phyloP scores from a whole-genome alignment of 1,139 yeast species.

The Nakaseomyces kungkrabaensis region DNA sequence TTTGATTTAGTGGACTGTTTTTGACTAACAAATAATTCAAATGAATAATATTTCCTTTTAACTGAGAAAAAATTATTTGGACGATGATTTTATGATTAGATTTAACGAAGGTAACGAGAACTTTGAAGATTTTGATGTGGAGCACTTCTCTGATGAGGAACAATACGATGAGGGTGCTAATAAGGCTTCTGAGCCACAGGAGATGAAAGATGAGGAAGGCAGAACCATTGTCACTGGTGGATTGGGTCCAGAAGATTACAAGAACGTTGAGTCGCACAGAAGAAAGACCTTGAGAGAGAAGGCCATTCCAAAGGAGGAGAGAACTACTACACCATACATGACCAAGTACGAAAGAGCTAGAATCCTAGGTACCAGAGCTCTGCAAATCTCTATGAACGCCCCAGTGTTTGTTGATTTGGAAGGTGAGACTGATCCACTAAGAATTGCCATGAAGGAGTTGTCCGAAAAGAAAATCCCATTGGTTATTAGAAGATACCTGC shows the following conservation, averaged over 20 bases:
- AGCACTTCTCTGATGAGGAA: constrained; percentile 60
- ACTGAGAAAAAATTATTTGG: too few relatives aligned
- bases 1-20: not conserved
- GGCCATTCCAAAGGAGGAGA: constrained; percentile 79
- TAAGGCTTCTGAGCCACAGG: constrained; percentile 32
- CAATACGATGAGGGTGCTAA: constrained; percentile 34
- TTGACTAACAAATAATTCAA: not conserved
- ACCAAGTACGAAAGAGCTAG: constrained; percentile 97
- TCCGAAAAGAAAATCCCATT: constrained; percentile 91
- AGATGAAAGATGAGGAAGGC: constrained; percentile 63
- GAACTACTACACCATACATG: constrained; percentile 97
- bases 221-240: constrained; percentile 63
- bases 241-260: constrained; percentile 44
- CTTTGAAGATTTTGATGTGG: constrained; percentile 74
- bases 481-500: constrained; percentile 89
- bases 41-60: too few relatives aligned
- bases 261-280: constrained; percentile 37
- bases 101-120: constrained; percentile 75
- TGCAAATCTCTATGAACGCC: constrained; percentile 95
- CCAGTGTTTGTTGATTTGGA: constrained; percentile 96
- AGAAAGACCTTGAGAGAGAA: constrained; percentile 67
- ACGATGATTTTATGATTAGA: constrained; percentile 6
- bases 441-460: constrained; percentile 93
- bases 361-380: constrained; percentile 89
- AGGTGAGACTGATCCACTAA: constrained; percentile 98